Evolutionary conservation across 805 yeast species (phyloP).

Genomic region (Candida incommunis): DNA sequence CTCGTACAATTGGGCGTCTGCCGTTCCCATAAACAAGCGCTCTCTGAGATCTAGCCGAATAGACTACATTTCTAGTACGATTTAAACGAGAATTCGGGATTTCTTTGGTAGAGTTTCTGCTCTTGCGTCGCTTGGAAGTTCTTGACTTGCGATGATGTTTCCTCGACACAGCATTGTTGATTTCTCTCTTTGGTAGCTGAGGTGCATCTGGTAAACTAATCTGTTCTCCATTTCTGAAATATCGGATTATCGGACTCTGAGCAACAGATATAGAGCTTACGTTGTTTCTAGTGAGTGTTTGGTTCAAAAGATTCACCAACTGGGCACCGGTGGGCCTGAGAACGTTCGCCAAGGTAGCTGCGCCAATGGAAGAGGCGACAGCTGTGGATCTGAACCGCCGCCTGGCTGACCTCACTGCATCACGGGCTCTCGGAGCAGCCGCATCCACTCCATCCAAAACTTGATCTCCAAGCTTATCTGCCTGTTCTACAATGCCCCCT

Average conservation of each 20-base stretch:
- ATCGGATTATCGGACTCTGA: neutral
- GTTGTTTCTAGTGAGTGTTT: neutral
- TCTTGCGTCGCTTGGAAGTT: neutral
- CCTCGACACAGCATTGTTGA: neutral
- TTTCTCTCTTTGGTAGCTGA: neutral
- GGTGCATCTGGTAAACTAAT: neutral
- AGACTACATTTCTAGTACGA: neutral
- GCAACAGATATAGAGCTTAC: neutral
- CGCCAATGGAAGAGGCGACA: neutral
- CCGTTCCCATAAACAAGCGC: neutral
- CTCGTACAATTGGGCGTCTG: neutral
- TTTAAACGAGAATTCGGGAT: neutral
- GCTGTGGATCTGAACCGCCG: neutral
- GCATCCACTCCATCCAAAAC: neutral
- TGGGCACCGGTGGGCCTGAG: neutral
- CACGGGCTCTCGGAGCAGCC: neutral
- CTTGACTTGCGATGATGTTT: neutral
- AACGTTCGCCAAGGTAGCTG: neutral
- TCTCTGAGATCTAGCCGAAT: neutral
- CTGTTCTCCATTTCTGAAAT: neutral
- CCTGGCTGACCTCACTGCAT: neutral
- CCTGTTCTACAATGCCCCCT: neutral
- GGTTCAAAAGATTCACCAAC: neutral
- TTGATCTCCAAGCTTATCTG: neutral
- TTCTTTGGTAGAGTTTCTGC: neutral